Conservation (phyloP, 2,329 filamentous ascomycete genomes). For the Alternaria alternata region DNA sequence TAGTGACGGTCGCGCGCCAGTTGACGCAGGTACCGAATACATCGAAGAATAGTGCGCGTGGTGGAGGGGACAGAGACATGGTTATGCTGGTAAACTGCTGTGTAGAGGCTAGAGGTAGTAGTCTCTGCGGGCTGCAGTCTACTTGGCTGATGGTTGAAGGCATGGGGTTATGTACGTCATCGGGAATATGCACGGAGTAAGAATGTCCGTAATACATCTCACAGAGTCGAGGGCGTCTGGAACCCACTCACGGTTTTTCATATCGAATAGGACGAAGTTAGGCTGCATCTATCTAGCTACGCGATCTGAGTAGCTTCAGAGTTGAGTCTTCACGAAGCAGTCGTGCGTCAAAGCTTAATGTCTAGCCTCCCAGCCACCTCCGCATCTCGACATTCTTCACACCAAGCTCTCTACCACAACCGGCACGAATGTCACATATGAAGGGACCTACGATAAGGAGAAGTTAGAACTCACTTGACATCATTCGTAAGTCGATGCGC, state of each 20-base stretch:
- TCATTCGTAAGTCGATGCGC: neutral
- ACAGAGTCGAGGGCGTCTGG: too few relatives aligned
- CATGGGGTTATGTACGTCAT: too few relatives aligned
- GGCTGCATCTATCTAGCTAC: too few relatives aligned
- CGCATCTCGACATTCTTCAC: too few relatives aligned
- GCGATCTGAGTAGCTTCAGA: too few relatives aligned
- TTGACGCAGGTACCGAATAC: conserved; percentile 83
- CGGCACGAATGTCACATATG: neutral
- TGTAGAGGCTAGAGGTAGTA: neutral
- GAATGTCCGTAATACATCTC: too few relatives aligned
- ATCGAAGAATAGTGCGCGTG: conserved; percentile 74
- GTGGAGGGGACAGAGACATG: conserved; percentile 39
- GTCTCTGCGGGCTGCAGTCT: neutral
- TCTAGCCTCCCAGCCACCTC: neutral
- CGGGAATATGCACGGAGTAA: too few relatives aligned
- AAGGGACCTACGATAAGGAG: neutral
- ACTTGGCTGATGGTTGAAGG: neutral
- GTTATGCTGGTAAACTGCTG: conserved; percentile 9
- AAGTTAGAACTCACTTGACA: neutral
- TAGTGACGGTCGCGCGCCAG: conserved; percentile 74
- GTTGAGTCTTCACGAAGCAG: too few relatives aligned
- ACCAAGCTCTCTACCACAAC: neutral
- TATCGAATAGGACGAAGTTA: too few relatives aligned
- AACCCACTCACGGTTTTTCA: too few relatives aligned
- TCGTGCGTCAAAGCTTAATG: neutral